Percentiles rank a stretch among this genome's conserved stretches.
Conservation (phyloP, 1,139 yeast species). For the Hemisphaericaspora xylofermentans region DNA sequence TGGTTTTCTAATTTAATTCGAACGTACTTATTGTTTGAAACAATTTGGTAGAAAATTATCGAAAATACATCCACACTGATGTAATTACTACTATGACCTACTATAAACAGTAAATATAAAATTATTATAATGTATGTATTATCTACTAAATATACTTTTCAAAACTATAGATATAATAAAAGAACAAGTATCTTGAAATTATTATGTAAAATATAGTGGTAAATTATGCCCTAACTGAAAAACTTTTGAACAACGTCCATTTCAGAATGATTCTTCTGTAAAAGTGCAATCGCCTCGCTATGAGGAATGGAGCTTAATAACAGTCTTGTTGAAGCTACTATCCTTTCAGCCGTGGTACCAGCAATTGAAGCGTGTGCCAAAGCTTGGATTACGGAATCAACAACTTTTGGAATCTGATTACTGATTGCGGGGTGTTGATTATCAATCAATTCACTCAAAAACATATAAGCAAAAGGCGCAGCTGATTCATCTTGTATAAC, state of each 20-base stretch:
- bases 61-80: too few relatives aligned
- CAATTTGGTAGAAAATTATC: too few relatives aligned
- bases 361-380: conserved; percentile 63
- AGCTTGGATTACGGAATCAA: conserved; percentile 78
- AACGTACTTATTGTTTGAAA: too few relatives aligned
- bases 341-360: conserved; percentile 69
- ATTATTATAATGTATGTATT: too few relatives aligned
- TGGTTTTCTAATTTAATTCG: too few relatives aligned
- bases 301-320: conserved; percentile 52
- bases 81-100: too few relatives aligned
- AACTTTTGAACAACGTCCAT: conserved; percentile 59
- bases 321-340: conserved; percentile 58
- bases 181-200: too few relatives aligned
- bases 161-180: too few relatives aligned
- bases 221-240: conserved; percentile 10
- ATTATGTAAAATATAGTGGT: neutral
- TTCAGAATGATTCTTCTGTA: conserved; percentile 63
- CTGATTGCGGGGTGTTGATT: conserved; percentile 63
- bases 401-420: conserved; percentile 58
- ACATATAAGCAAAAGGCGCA: conserved; percentile 82
- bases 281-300: conserved; percentile 61
- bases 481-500: conserved; percentile 83
- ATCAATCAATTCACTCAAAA: conserved; percentile 72
- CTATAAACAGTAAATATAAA: too few relatives aligned
- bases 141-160: too few relatives aligned